These are phyloP conservation scores for Ampelomyces quisqualis DNA, from an alignment of 2,329 filamentous ascomycete species.

Conservation along the genomic window DNA sequence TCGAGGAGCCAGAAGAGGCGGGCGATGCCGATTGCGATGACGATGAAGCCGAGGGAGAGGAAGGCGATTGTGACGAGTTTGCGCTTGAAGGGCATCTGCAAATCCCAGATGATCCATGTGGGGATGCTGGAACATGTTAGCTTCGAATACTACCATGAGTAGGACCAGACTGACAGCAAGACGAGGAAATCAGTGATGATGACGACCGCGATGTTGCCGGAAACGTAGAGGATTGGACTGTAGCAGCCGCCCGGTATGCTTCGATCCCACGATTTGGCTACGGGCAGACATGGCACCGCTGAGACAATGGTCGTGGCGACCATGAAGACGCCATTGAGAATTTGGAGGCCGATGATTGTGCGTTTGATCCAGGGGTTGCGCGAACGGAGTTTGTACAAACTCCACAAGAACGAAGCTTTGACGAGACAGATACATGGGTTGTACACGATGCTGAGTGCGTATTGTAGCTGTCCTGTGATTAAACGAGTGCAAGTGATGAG, in stretches of 20 bases:
- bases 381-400: conserved; percentile 21
- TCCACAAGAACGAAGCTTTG: conserved; percentile 27
- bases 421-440: conserved; percentile 20
- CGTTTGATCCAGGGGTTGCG: conserved; percentile 15
- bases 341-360: conserved; percentile 19
- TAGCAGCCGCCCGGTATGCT: conserved; percentile 19
- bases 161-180: conserved; percentile 5
- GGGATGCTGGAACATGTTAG: conserved; percentile 16
- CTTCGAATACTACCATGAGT: background rate
- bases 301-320: conserved; percentile 12
- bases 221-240: conserved; percentile 9
- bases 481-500: too few relatives aligned
- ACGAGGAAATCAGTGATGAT: conserved; percentile 23
- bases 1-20: conserved; percentile 20
- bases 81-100: conserved; percentile 20
- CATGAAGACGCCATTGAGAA: conserved; percentile 17
- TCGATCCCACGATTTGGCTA: conserved; percentile 15
- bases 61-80: conserved; percentile 22
- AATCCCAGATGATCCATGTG: conserved; percentile 27
- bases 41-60: conserved; percentile 19
- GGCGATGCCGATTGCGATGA: conserved; percentile 18
- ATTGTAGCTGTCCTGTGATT: conserved; percentile 13
- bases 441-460: conserved; percentile 19
- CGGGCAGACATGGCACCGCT: conserved; percentile 18
- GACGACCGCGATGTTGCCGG: conserved; percentile 15